Conservation (phyloP, 1,284 basidiomycete species). For the Naganishia sp. region DNA sequence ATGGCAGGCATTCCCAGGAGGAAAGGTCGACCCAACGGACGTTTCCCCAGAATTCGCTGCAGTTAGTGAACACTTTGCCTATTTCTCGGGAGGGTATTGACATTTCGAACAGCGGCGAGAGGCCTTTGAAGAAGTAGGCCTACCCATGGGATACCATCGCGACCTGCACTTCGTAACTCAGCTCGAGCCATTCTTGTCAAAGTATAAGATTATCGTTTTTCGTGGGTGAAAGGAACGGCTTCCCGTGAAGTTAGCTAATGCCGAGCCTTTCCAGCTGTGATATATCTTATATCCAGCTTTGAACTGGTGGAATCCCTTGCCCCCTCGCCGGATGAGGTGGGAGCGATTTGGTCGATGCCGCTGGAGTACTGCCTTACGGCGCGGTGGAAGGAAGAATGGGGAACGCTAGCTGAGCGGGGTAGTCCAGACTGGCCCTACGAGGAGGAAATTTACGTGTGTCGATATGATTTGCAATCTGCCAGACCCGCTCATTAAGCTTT, state of each 20-base stretch:
- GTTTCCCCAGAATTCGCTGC: constrained; percentile 67
- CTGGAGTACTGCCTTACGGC: constrained; percentile 64
- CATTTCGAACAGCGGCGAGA: constrained; percentile 65
- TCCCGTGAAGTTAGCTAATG: constrained; percentile 43
- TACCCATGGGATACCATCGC: constrained; percentile 62
- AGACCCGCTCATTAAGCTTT: neutral
- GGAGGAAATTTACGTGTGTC: constrained; percentile 63
- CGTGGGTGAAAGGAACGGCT: constrained; percentile 38
- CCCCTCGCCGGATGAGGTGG: constrained; percentile 69
- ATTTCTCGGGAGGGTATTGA: constrained; percentile 3
- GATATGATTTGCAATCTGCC: neutral
- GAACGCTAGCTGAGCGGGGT: constrained; percentile 59
- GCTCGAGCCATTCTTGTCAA: constrained; percentile 71
- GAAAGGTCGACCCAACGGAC: constrained; percentile 72
- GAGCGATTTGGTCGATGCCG: constrained; percentile 74
- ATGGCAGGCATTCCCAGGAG: constrained; percentile 71
- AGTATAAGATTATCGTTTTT: constrained; percentile 52
- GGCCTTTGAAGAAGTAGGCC: constrained; percentile 75
- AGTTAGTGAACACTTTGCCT: constrained; percentile 56
- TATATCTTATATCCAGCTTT: constrained; percentile 66
- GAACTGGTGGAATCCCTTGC: constrained; percentile 60
- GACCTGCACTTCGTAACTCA: constrained; percentile 65
- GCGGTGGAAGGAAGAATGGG: constrained; percentile 56
- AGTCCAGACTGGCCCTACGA: constrained; percentile 75
- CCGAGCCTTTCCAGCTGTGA: constrained; percentile 64